Conservation (phyloP, 306 rosid species). For the Trifolium dubium region DNA sequence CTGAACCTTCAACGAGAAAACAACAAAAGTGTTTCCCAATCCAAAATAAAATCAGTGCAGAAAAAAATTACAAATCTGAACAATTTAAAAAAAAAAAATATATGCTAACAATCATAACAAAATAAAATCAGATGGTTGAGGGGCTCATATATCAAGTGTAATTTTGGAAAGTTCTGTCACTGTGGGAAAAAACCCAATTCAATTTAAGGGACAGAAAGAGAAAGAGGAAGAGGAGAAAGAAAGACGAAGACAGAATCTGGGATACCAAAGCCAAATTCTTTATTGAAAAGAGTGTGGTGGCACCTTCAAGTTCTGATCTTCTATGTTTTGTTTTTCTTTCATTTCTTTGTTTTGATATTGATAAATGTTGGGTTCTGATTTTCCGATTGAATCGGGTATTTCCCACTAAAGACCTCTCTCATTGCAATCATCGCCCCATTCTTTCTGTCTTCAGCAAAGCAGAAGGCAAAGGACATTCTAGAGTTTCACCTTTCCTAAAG, state of each 20-base stretch:
- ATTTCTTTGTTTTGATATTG: background rate
- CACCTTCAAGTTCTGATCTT: conserved; percentile 42
- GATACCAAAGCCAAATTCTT: conserved; percentile 54
- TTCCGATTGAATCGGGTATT: conserved; percentile 35
- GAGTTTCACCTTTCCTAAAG: too few species aligned
- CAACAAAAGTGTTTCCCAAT: too few species aligned
- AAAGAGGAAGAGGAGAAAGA: background rate
- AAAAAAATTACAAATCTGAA: background rate
- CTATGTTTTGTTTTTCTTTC: background rate
- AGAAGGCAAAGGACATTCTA: background rate
- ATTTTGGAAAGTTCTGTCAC: conserved; percentile 51
- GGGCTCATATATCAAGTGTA: conserved; percentile 96
- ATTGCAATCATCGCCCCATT: conserved; percentile 66
- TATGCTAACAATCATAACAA: background rate
- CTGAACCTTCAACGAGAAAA: too few species aligned
- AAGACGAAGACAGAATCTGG: conserved; percentile 28
- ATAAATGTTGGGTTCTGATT: background rate
- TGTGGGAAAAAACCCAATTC: conserved; percentile 45
- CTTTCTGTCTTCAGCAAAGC: background rate
- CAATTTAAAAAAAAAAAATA: background rate
- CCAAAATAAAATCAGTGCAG: too few species aligned
- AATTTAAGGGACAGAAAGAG: background rate
- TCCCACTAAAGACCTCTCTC: conserved; percentile 87
- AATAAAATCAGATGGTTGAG: background rate
- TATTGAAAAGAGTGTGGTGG: conserved; percentile 44